Evolutionary conservation across 177 flowering plant species (phyloP).

Genomic region (Vitis hybrid): DNA sequence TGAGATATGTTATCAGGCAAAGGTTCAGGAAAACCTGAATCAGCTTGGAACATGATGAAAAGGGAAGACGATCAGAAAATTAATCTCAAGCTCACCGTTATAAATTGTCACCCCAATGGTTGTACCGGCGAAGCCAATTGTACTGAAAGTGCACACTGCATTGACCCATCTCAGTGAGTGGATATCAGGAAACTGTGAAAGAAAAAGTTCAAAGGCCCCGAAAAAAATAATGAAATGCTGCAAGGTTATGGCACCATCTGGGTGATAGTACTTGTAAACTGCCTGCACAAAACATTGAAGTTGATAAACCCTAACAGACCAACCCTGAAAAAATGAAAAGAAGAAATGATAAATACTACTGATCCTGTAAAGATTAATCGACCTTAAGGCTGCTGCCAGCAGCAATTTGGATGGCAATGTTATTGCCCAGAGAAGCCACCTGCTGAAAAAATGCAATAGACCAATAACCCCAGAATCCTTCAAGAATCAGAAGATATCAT

Average conservation of each 20-base stretch:
- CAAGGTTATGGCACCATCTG: conserved; percentile 42
- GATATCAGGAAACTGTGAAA: conserved; percentile 63
- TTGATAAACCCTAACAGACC: no score
- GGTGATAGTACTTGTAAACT: conserved; percentile 46
- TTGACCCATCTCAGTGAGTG: conserved; percentile 70
- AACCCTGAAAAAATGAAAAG: not conserved
- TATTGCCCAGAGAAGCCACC: conserved; percentile 65
- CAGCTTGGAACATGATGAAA: not conserved
- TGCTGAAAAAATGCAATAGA: conserved; percentile 59
- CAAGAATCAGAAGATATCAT: conserved; percentile 20
- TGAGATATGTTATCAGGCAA: not conserved
- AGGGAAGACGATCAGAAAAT: not conserved
- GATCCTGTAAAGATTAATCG: not conserved
- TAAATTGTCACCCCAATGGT: conserved; percentile 54
- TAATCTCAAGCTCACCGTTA: conserved; percentile 33
- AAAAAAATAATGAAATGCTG: conserved; percentile 57
- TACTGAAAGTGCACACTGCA: conserved; percentile 56
- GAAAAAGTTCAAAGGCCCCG: conserved; percentile 52
- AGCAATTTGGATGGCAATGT: conserved; percentile 69
- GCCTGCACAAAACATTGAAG: conserved; percentile 32
- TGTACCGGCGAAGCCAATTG: conserved; percentile 59
- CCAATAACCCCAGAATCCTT: conserved; percentile 67
- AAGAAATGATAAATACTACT: no score
- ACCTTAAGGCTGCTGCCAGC: conserved; percentile 77
- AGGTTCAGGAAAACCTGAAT: not conserved